phyloP scores from a whole-genome alignment of 441 rosid genomes.

The Omphalea diandra region DNA sequence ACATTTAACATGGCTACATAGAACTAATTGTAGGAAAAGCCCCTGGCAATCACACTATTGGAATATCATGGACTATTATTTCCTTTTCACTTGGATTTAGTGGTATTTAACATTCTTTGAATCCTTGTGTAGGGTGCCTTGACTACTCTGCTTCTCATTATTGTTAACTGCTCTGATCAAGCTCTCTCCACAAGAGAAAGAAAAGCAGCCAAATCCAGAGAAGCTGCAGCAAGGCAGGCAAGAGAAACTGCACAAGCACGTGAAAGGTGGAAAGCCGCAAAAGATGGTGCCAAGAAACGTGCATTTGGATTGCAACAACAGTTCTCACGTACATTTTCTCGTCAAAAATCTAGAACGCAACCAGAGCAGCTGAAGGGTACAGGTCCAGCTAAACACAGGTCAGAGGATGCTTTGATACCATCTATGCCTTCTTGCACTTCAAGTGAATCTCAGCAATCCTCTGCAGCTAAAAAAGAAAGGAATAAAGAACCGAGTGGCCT shows the following conservation, averaged over 20 bases:
- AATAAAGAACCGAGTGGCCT: slow-evolving; percentile 40
- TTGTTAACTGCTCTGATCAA: slow-evolving; percentile 95
- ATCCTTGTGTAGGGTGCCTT: slow-evolving; percentile 59
- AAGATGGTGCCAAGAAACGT: slow-evolving; percentile 62
- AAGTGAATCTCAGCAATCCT: slow-evolving; percentile 35
- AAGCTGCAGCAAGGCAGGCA: slow-evolving; percentile 76
- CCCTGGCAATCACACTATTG: background rate
- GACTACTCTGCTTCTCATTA: slow-evolving; percentile 62
- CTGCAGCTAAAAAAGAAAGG: slow-evolving; percentile 32
- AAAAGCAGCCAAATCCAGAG: slow-evolving; percentile 72
- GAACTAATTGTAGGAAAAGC: background rate
- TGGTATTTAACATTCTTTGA: slow-evolving; percentile 16
- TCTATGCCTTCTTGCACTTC: slow-evolving; percentile 29
- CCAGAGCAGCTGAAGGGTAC: slow-evolving; percentile 41
- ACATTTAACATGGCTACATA: background rate
- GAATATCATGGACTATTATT: background rate
- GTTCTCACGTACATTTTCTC: slow-evolving; percentile 67
- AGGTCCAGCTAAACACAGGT: slow-evolving; percentile 27
- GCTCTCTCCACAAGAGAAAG: slow-evolving; percentile 74
- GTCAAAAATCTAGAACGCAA: slow-evolving; percentile 34
- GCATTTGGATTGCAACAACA: slow-evolving; percentile 57
- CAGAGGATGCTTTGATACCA: slow-evolving; percentile 26
- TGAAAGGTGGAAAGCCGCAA: slow-evolving; percentile 78
- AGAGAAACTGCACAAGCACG: slow-evolving; percentile 76
- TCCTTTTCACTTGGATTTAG: background rate